phyloP scores from a whole-genome alignment of 2,329 filamentous ascomycete species.

The Neonectria ditissima region DNA sequence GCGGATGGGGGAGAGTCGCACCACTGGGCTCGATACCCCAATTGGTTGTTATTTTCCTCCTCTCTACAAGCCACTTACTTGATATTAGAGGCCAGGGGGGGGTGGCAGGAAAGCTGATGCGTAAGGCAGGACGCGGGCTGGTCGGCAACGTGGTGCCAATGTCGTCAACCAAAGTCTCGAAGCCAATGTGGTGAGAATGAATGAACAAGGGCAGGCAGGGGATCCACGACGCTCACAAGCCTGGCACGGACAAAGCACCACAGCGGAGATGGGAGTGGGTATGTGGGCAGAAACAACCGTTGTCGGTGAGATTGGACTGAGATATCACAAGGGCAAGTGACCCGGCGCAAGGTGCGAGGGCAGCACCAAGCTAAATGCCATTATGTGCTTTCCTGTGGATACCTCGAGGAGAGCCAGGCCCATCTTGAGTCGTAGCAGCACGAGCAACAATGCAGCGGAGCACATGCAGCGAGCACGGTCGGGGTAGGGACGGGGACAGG shows the following conservation, averaged over 20 bases:
- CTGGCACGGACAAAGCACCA: slow-evolving; percentile 18
- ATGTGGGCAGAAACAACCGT: slow-evolving; percentile 8
- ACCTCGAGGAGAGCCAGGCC: slow-evolving; percentile 28
- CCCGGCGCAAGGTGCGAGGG: slow-evolving; percentile 25
- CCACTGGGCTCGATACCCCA: slow-evolving; percentile 29
- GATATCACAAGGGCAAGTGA: slow-evolving; percentile 34
- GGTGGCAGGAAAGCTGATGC: slow-evolving; percentile 21
- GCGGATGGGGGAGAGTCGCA: slow-evolving; percentile 19
- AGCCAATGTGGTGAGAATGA: slow-evolving; percentile 14
- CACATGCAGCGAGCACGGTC: slow-evolving; percentile 37
- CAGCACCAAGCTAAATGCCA: slow-evolving; percentile 38
- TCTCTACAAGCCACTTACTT: slow-evolving; percentile 32
- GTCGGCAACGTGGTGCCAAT: slow-evolving; percentile 23
- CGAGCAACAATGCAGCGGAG: slow-evolving; percentile 41
- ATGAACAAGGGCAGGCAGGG: slow-evolving; percentile 31
- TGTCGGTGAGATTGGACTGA: slow-evolving; percentile 29
- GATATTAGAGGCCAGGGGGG: slow-evolving; percentile 14
- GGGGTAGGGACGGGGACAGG: slow-evolving; percentile 21
- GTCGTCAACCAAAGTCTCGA: slow-evolving; percentile 27
- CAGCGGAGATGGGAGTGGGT: slow-evolving; percentile 19
- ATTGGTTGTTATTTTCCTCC: slow-evolving; percentile 31
- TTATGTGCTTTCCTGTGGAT: slow-evolving; percentile 34
- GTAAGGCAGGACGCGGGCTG: slow-evolving; percentile 27
- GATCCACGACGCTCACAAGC: slow-evolving; percentile 22
- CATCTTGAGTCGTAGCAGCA: slow-evolving; percentile 27